A percentile compares a stretch with the other conserved stretches of the same genome.
phyloP scores from a whole-genome alignment of 441 rosid genomes.

The Brassica balearica region DNA sequence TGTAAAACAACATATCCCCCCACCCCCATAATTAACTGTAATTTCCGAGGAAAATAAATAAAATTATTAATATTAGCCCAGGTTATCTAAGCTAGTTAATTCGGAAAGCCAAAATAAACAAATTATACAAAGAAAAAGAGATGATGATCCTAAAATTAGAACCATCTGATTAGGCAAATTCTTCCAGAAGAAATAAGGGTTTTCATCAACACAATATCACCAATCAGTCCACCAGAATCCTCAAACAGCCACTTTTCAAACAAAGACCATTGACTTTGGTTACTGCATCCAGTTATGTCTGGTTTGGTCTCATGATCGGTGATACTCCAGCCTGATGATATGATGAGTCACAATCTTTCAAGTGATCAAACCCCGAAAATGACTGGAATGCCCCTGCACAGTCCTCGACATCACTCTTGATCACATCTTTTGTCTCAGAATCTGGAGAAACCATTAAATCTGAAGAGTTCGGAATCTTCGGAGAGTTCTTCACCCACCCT shows the following conservation, averaged over 20 bases:
- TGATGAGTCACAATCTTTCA: conserved; percentile 62
- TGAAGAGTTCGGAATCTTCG: conserved; percentile 45
- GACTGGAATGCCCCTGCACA: conserved; percentile 53
- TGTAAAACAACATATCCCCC: neutral
- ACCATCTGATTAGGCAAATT: conserved; percentile 30
- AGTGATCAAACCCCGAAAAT: conserved; percentile 55
- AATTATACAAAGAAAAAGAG: conserved; percentile 3
- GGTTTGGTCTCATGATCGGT: conserved; percentile 48
- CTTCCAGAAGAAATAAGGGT: conserved; percentile 55
- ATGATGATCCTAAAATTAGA: conserved; percentile 30
- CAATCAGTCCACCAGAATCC: conserved; percentile 58
- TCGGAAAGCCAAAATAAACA: conserved; percentile 14
- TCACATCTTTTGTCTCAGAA: conserved; percentile 37
- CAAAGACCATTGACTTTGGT: conserved; percentile 57
- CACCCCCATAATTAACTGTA: neutral
- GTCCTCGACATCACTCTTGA: conserved; percentile 35
- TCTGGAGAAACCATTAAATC: conserved; percentile 39
- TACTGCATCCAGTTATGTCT: conserved; percentile 40
- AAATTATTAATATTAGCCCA: conserved; percentile 37
- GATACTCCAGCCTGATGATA: conserved; percentile 54
- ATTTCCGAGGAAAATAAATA: conserved; percentile 25
- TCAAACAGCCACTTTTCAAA: conserved; percentile 83
- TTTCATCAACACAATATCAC: conserved; percentile 56
- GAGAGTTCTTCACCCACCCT: conserved; percentile 67
- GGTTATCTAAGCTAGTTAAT: conserved; percentile 32